Evolutionary conservation across 2,329 filamentous ascomycete species (phyloP).

Genomic region (Colletotrichum truncatum): DNA sequence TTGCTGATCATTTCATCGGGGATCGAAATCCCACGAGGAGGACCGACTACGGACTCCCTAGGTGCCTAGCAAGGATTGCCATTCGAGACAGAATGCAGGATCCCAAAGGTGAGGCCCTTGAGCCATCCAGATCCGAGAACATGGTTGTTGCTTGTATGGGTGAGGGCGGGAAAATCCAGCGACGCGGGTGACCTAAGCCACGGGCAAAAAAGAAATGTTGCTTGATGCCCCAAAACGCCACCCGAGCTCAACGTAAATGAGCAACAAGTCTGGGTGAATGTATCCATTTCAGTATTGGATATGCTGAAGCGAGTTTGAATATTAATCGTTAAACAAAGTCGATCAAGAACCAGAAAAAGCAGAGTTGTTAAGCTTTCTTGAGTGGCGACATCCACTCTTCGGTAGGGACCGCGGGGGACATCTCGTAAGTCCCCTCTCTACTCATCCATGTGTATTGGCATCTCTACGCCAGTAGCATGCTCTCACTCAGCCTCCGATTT

Average conservation of each 20-base stretch:
- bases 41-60: not conserved
- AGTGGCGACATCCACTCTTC: too few relatives aligned
- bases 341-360: too few relatives aligned
- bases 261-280: too few relatives aligned
- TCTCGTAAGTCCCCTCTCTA: too few relatives aligned
- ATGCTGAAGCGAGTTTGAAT: too few relatives aligned
- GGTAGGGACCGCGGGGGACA: too few relatives aligned
- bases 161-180: not conserved
- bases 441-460: too few relatives aligned
- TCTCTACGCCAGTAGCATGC: not conserved
- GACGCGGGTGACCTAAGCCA: slow-evolving; percentile 21
- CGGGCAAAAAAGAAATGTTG: slow-evolving; percentile 7
- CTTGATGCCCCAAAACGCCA: not conserved
- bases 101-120: not conserved
- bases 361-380: too few relatives aligned
- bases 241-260: too few relatives aligned
- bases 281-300: too few relatives aligned
- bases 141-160: not conserved
- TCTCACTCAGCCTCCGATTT: not conserved
- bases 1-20: not conserved
- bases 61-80: not conserved
- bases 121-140: not conserved
- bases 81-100: not conserved
- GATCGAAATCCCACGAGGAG: not conserved
- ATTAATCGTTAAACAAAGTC: too few relatives aligned